These are phyloP conservation scores for Monilinia aucupariae DNA, from an alignment of 2,329 filamentous ascomycete species.

Conservation along the genomic window DNA sequence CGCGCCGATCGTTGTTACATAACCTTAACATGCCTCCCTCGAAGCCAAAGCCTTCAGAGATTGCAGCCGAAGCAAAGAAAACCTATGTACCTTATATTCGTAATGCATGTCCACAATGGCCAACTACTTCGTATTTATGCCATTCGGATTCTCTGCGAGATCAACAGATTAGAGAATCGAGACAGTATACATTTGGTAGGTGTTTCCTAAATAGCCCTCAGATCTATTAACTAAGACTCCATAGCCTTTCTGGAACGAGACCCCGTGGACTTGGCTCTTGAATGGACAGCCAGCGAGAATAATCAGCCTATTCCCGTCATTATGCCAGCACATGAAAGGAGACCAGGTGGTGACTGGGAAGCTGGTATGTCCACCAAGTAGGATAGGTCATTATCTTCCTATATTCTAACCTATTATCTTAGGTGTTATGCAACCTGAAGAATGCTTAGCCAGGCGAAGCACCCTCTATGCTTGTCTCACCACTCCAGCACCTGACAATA, in stretches of 20 bases:
- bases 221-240: background rate
- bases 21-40: conserved; percentile 47
- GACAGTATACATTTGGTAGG: conserved; percentile 43
- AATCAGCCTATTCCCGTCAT: conserved; percentile 34
- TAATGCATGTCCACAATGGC: conserved; percentile 50
- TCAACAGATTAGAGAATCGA: conserved; percentile 17
- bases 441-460: conserved; percentile 68
- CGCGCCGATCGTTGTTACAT: background rate
- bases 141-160: conserved; percentile 42
- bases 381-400: background rate
- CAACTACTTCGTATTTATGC: conserved; percentile 52
- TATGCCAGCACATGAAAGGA: conserved; percentile 62
- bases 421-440: conserved; percentile 58
- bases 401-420: conserved; percentile 28
- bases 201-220: conserved; percentile 8
- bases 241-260: conserved; percentile 50
- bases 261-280: conserved; percentile 55
- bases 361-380: conserved; percentile 40
- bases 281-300: conserved; percentile 43
- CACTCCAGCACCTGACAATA: conserved; percentile 50
- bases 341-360: conserved; percentile 77
- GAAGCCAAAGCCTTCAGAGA: conserved; percentile 60
- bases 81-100: conserved; percentile 62
- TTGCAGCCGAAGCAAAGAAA: conserved; percentile 68
- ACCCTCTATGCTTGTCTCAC: conserved; percentile 65